These are phyloP conservation scores for Coffea humblotiana DNA, from an alignment of 305 asterid genomes.

Conservation along the genomic window DNA sequence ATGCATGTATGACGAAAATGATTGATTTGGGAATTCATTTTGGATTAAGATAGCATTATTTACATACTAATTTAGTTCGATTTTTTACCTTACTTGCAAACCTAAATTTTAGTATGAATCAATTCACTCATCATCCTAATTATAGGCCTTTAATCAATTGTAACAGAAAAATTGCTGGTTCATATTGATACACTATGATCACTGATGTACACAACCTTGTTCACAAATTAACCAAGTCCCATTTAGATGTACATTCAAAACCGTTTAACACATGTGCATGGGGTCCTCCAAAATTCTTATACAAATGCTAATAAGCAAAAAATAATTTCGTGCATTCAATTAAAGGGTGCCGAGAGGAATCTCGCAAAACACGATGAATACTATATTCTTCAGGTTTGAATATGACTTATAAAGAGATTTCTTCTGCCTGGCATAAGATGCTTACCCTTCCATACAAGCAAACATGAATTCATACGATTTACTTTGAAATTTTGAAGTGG, in stretches of 20 bases:
- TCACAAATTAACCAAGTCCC: neutral
- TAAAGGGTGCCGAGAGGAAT: neutral
- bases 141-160: neutral
- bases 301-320: neutral
- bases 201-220: neutral
- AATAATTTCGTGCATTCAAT: neutral
- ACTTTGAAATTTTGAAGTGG: neutral
- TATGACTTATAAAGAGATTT: neutral
- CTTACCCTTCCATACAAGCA: neutral
- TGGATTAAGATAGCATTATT: too few relatives aligned
- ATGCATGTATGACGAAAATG: too few relatives aligned
- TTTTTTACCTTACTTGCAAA: too few relatives aligned
- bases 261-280: neutral
- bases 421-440: neutral
- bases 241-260: neutral
- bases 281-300: neutral
- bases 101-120: too few relatives aligned
- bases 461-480: neutral
- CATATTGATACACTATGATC: neutral
- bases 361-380: neutral
- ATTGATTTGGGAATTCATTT: too few relatives aligned
- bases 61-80: too few relatives aligned
- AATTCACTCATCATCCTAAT: neutral
- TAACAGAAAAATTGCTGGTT: neutral
- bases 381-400: neutral